Percentiles rank a stretch among this genome's conserved stretches.
Evolutionary conservation across 1,284 basidiomycete genomes (phyloP).

Genomic region (Coriolopsis trogii): DNA sequence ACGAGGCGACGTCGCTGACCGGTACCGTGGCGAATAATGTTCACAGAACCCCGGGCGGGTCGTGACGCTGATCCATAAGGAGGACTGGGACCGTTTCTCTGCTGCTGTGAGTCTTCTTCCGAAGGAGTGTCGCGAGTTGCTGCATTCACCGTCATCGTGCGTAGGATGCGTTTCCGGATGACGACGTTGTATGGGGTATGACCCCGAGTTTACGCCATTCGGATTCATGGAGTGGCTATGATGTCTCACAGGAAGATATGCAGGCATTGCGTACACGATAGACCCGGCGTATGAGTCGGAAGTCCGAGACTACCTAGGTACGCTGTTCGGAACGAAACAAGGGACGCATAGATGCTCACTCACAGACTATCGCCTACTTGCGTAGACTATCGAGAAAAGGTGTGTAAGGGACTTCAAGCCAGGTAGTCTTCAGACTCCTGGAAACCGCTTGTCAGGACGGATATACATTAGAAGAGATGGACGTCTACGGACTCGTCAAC

Average conservation of each 20-base stretch:
- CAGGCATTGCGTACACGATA: slow-evolving; percentile 83
- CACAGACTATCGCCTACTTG: neutral
- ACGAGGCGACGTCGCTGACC: too few species aligned
- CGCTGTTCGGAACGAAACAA: too few species aligned
- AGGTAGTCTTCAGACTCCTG: neutral
- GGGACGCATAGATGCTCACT: too few species aligned
- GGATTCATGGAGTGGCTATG: neutral
- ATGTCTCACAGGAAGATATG: neutral
- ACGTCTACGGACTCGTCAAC: slow-evolving; percentile 58
- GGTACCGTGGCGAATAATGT: neutral
- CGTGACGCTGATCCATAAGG: slow-evolving; percentile 84
- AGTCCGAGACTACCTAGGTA: slow-evolving; percentile 83
- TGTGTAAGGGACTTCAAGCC: slow-evolving; percentile 22
- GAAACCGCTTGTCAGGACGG: slow-evolving; percentile 54
- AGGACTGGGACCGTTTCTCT: slow-evolving; percentile 80
- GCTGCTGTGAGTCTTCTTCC: slow-evolving; percentile 47
- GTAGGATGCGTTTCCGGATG: slow-evolving; percentile 76
- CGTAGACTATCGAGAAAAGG: slow-evolving; percentile 82
- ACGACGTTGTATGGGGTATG: slow-evolving; percentile 84
- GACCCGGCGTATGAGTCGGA: slow-evolving; percentile 73
- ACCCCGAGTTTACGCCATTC: slow-evolving; percentile 3
- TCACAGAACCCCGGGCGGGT: slow-evolving; percentile 78
- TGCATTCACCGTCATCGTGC: neutral
- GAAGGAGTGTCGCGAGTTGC: neutral
- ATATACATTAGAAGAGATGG: slow-evolving; percentile 69